Evolutionary conservation across 2,329 filamentous ascomycete genomes (phyloP), one percentile per base, ranked within the genome.

Genomic region (Aschersonia sp.): DNA sequence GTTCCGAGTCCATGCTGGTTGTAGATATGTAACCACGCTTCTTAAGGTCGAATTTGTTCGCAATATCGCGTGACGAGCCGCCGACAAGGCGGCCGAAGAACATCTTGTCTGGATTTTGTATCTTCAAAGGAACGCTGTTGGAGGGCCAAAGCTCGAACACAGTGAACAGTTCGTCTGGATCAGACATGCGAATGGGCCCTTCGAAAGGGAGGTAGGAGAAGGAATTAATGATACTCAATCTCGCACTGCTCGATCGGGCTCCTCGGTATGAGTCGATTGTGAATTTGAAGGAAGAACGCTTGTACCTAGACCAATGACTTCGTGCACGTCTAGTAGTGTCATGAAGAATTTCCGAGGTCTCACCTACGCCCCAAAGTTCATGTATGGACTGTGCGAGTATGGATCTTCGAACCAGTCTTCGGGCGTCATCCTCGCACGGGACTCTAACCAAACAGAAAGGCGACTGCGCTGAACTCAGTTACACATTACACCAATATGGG

Each of bases 1-100:
- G 73, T 63, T 97, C 92, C 0, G 91, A 85, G 61, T 98, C 92
- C 92, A 98, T 97, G 44, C 86, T 92, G 0, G 92, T 98, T 0
- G 91, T 97, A 55, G 85, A 88, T 57, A 98, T 97, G 61, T 98
- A 98, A 40, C 77, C 75, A 31, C 92, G 74, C 65, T 94, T 95
- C 72, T 98, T 98, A 29, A 98, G 73, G 61, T 95, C 89, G 58
- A 89, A 94, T 30, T 75, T 84, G 38, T 77, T 70, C 32, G 86
- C 73, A 4, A 82, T 71, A 47, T 85, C 78, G 43, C 91, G 75
- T 3, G 76, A 77, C 2, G 85, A 82, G 9, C 69, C 68, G 2
- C 73, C 82, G 30, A 97, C 62, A 49, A 78, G 77, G 6, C 89
- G 79, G 9, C 86, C 88, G 30, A 97, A 74, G 59, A 84, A 84